A percentile compares a stretch with the other conserved stretches of the same genome.
These are phyloP conservation scores for Emergomyces pasteurianus DNA, from an alignment of 2,329 filamentous ascomycete genomes.

Conservation along the genomic window DNA sequence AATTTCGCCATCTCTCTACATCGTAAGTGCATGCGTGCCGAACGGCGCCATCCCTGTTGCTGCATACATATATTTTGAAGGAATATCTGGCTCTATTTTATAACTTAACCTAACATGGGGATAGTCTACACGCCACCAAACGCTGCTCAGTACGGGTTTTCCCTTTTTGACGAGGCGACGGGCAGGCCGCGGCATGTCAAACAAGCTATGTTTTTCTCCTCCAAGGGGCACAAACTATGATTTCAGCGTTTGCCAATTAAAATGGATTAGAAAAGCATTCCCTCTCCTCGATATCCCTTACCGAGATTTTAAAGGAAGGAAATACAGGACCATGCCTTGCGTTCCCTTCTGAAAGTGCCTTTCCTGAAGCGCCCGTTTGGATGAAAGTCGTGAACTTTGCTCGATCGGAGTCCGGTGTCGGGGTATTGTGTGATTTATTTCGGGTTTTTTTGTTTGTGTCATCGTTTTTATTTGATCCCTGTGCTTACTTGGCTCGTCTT, in stretches of 20 bases:
- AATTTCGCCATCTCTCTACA: slow-evolving; percentile 78
- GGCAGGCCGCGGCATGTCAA: slow-evolving; percentile 60
- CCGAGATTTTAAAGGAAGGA: neutral
- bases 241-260: neutral
- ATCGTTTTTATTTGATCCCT: neutral
- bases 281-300: neutral
- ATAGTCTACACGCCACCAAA: slow-evolving; percentile 77
- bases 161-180: slow-evolving; percentile 67
- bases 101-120: neutral
- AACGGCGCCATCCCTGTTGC: neutral
- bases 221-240: slow-evolving; percentile 30
- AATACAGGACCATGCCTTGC: neutral
- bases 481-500: neutral
- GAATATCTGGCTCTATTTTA: neutral
- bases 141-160: slow-evolving; percentile 68
- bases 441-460: neutral
- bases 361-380: neutral
- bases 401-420: no score
- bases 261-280: neutral
- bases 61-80: neutral
- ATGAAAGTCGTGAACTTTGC: neutral
- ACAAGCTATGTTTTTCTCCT: slow-evolving; percentile 63
- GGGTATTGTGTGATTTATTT: no score
- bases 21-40: slow-evolving; percentile 32
- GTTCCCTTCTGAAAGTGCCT: no score